Evolutionary conservation across 495 filamentous ascomycete species (phyloP), one percentile per base, ranked within the genome.

Genomic region (Hypomontagnella monticulosa): DNA sequence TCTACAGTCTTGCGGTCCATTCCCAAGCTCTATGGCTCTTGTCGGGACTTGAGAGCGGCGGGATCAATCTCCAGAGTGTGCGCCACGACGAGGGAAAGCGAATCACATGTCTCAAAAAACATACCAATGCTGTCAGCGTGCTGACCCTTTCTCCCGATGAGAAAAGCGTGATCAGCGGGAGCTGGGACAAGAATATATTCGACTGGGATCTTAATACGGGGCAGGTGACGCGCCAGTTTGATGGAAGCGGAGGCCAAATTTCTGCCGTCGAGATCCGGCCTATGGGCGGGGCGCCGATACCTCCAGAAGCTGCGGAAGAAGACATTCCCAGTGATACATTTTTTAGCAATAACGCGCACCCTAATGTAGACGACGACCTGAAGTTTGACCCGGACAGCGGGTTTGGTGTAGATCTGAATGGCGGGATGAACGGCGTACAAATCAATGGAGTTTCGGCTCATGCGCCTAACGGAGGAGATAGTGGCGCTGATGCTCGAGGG

Each of bases 161-260:
- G 78, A 87, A 86, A 69, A 93, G 90, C 27, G 83, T 97, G 36
- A 79, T 99, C 3, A 97, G 93, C 11, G 95, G 95, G 1, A 93
- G 93, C 76, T 99, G 95, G 95, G 95, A 99, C 73, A 97, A 96
- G 77, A 87, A 84, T 14, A 87, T 98, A 6, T 86, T 91, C 48
- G 93, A 99, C 70, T 99, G 95, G 95, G 95, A 99, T 71, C 74
- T 99, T 32, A 92, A 98, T 66, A 95, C 88, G 2, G 96, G 96
- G 4, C 84, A 91, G 67, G 80, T 90, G 12, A 85, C 86, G 48
- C 87, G 92, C 23, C 81, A 81, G 11, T 99, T 93, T 68, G 84
- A 87, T 38, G 87, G 89, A 18, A 90, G 83, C 65, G 91, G 89
- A 4, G 81, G 89, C 1, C 95, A 99, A 69, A 92, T 99, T 52